These are phyloP conservation scores for Pseudocercospora macadamiae DNA, from an alignment of 2,329 filamentous ascomycete genomes.

Conservation along the genomic window DNA sequence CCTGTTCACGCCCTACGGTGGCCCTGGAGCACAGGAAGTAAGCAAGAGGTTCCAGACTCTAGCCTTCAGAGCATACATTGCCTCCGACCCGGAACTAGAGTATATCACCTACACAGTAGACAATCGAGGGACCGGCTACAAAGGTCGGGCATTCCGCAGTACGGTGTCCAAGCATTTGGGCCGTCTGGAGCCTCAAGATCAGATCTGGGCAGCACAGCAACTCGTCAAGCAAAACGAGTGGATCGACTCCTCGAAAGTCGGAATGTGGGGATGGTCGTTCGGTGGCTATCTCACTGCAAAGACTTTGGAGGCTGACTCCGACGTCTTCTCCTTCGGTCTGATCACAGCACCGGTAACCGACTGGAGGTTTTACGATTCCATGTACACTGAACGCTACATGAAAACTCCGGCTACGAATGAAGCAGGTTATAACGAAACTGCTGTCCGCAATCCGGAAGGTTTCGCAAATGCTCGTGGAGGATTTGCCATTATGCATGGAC, in stretches of 20 bases:
- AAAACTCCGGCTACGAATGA: slow-evolving; percentile 61
- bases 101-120: slow-evolving; percentile 71
- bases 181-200: slow-evolving; percentile 65
- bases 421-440: slow-evolving; percentile 63
- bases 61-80: slow-evolving; percentile 65
- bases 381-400: slow-evolving; percentile 76
- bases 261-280: slow-evolving; percentile 71
- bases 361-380: slow-evolving; percentile 71
- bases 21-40: slow-evolving; percentile 66
- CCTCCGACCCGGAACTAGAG: slow-evolving; percentile 68
- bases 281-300: slow-evolving; percentile 69
- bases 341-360: slow-evolving; percentile 69
- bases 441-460: slow-evolving; percentile 60
- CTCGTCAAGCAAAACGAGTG: slow-evolving; percentile 55
- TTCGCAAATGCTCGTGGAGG: slow-evolving; percentile 66
- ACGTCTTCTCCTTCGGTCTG: slow-evolving; percentile 64
- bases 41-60: slow-evolving; percentile 59
- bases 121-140: slow-evolving; percentile 67
- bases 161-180: slow-evolving; percentile 63
- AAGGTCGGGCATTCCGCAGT: slow-evolving; percentile 65
- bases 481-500: slow-evolving; percentile 67
- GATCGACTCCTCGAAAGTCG: slow-evolving; percentile 62
- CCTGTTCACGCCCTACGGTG: slow-evolving; percentile 70
- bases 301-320: slow-evolving; percentile 64
- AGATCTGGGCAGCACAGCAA: slow-evolving; percentile 67